These are phyloP conservation scores for Candida michaelii DNA, from an alignment of 805 yeast species.

Conservation along the genomic window DNA sequence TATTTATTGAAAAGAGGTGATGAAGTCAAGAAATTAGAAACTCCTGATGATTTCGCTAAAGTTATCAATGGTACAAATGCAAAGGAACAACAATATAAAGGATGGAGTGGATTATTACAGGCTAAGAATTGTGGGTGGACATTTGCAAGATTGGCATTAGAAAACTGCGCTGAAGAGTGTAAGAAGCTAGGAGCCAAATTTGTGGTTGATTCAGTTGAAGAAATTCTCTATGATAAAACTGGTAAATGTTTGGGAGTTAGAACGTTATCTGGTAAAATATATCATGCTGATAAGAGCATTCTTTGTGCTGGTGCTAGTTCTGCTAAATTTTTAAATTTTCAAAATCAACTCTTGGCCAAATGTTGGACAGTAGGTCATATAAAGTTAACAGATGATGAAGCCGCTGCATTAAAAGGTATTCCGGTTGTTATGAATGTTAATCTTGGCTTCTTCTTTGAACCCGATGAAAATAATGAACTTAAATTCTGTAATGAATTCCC, in stretches of 20 bases:
- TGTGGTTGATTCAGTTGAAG: slow-evolving; percentile 12
- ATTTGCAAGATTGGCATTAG: slow-evolving; percentile 20
- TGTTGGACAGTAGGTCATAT: slow-evolving; percentile 18
- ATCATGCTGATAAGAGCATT: slow-evolving; percentile 14
- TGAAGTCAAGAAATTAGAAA: no score
- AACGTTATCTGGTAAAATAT: slow-evolving; percentile 2
- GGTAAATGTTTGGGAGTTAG: slow-evolving; percentile 9
- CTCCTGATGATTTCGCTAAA: no score
- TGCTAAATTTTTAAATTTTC: slow-evolving; percentile 10
- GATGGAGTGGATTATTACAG: no score
- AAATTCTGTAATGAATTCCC: slow-evolving; percentile 16
- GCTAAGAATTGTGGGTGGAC: no score
- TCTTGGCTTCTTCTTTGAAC: slow-evolving; percentile 17
- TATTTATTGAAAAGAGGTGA: no score
- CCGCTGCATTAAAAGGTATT: slow-evolving; percentile 8
- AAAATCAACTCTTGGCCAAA: slow-evolving; percentile 11
- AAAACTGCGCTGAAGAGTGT: slow-evolving; percentile 23
- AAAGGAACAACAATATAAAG: no score
- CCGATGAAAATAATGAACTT: slow-evolving; percentile 14
- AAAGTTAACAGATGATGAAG: slow-evolving; percentile 12
- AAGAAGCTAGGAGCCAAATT: slow-evolving; percentile 15
- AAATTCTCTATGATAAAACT: slow-evolving; percentile 5
- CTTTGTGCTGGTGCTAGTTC: slow-evolving; percentile 15
- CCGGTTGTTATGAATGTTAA: slow-evolving; percentile 16
- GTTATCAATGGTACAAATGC: no score